A percentile compares a stretch with the other conserved stretches of the same genome.
Evolutionary conservation across 1,284 basidiomycete species (phyloP).

Genomic region (Leccinum angustisporum): DNA sequence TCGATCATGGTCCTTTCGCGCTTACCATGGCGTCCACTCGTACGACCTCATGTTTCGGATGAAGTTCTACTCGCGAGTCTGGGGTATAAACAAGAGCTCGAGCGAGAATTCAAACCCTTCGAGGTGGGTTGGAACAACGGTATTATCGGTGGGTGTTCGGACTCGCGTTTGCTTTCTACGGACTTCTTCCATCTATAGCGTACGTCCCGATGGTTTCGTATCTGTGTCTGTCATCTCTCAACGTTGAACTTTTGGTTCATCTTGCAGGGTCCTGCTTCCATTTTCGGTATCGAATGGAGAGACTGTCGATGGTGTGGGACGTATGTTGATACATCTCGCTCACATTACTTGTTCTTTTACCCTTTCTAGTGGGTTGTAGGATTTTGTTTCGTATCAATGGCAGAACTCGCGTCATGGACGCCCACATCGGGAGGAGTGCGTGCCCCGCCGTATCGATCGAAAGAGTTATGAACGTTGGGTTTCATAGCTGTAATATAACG

Average conservation of each 20-base stretch:
- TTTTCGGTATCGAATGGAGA: neutral
- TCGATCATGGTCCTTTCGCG: neutral
- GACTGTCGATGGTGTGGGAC: neutral
- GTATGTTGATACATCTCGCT: neutral
- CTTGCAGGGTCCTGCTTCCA: neutral
- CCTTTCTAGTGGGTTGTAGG: neutral
- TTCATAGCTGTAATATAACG: conserved; percentile 39
- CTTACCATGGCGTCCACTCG: neutral
- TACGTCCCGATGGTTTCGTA: conserved; percentile 13
- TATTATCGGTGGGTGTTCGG: conserved; percentile 32
- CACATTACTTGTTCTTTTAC: neutral
- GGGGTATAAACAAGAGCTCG: conserved; percentile 48
- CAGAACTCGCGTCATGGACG: neutral
- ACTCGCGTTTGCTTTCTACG: conserved; percentile 39
- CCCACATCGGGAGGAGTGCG: neutral
- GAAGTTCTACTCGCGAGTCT: conserved; percentile 34
- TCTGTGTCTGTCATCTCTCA: neutral
- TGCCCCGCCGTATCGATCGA: neutral
- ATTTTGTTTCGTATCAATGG: neutral
- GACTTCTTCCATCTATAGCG: conserved; percentile 44
- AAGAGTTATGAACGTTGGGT: neutral
- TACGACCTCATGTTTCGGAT: conserved; percentile 19
- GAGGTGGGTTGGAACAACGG: conserved; percentile 17
- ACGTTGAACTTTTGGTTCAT: neutral
- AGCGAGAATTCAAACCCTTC: conserved; percentile 31